Evolutionary conservation across 192 early-diverging fungal genomes (phyloP), one percentile per base, ranked within the genome.

Genomic region (Coemansia sp.): DNA sequence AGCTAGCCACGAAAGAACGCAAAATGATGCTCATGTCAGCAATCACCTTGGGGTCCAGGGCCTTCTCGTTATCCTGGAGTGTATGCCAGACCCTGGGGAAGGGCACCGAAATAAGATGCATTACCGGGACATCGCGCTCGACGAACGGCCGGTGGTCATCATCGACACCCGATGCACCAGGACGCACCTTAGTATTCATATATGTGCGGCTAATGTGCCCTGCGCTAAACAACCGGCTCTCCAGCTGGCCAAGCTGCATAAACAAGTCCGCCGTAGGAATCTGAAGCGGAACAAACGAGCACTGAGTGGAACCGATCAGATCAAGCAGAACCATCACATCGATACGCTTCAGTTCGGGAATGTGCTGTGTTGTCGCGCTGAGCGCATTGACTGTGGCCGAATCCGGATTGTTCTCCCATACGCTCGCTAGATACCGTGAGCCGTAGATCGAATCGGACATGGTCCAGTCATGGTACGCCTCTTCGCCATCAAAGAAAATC

Each of bases 401-500:
- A 57, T 75, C 75, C n/a, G 75, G 73, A 17, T 63, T 58, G 17
- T 83, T 61, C 45, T 89, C 88, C 95, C 96, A 97, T 59, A 83
- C 71, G 32, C 82, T 80, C 4, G 96, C 95, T 60, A 98, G 65
- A 70, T 98, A 94, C 32, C 86, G 85, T 34, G 93, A 86, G 6
- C 96, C 96, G 82, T 98, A 98, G 14, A 94, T 76, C 16, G 96
- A 98, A 80, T 98, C 95, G 0, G 74, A 86, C 7, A 22, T 63
- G 3, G 87, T 82, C 95, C 95, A 96, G 2, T 84, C 66, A 18
- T 57, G 64, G 71, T 94, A 93, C 4, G 96, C 94, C 69, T 98
- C 96, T 62, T 98, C 96, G 32, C 96, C 96, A 72, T 98, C 96
- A 75, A 98, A 97, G 63, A 98, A 98, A 25, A 98, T 85, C n/a